Evolutionary conservation across 768 basidiomycete species (phyloP).

Genomic region (Kwoniella newhampshirensis): DNA sequence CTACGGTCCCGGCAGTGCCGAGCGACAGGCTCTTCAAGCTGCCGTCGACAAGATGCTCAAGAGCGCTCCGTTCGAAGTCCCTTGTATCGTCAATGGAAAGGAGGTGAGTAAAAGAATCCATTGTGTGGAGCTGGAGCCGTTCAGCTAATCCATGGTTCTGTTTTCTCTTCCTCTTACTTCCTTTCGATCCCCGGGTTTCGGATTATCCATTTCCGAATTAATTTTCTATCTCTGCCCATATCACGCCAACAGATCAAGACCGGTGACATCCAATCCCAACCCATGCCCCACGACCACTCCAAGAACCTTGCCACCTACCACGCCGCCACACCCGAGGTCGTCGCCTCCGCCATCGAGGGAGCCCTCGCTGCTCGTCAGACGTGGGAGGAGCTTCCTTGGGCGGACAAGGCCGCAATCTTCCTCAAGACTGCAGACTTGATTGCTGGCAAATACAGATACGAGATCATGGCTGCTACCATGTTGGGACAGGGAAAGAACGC

Average conservation of each 20-base stretch:
- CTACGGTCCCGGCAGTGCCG: constrained; percentile 75
- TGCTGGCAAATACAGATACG: constrained; percentile 92
- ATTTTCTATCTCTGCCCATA: not conserved
- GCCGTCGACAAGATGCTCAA: constrained; percentile 78
- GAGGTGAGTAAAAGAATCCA: constrained; percentile 58
- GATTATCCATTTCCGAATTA: no score
- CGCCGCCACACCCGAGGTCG: constrained; percentile 75
- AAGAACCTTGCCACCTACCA: constrained; percentile 80
- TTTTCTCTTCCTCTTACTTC: no score
- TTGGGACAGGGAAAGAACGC: constrained; percentile 98
- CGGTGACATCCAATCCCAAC: constrained; percentile 73
- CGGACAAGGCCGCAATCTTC: constrained; percentile 95
- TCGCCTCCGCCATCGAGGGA: constrained; percentile 77
- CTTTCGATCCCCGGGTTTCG: no score
- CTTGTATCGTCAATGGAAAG: constrained; percentile 87
- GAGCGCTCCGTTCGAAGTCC: constrained; percentile 84
- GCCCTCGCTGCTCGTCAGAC: constrained; percentile 79
- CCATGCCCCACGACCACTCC: constrained; percentile 82
- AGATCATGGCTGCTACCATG: constrained; percentile 93
- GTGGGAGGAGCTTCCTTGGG: constrained; percentile 96
- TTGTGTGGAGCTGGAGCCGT: no score
- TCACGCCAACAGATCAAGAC: constrained; percentile 67
- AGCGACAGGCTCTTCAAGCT: constrained; percentile 70
- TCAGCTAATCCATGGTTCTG: no score
- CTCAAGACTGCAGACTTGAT: constrained; percentile 95